These are phyloP conservation scores for Rhodotorula sp. DNA, from an alignment of 1,284 basidiomycete genomes.

Conservation along the genomic window DNA sequence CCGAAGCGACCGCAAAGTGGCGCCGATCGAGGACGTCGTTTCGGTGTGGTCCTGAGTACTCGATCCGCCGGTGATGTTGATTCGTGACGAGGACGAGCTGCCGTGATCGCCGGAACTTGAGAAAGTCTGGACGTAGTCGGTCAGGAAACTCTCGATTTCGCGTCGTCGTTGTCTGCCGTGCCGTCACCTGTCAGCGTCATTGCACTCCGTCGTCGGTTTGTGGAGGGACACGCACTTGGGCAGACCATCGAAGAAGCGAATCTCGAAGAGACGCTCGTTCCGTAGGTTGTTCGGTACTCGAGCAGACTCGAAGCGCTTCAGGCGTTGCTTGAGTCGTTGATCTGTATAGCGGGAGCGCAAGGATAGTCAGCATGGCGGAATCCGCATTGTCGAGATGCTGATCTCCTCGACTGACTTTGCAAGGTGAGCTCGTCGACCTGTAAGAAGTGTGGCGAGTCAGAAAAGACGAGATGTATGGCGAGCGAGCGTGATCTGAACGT, in stretches of 20 bases:
- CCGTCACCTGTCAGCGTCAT: background rate
- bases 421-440: slow-evolving; percentile 33
- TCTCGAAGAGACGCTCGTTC: slow-evolving; percentile 35
- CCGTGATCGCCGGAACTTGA: slow-evolving; percentile 2
- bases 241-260: slow-evolving; percentile 33
- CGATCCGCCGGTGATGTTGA: background rate
- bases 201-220: too few species aligned
- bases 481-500: background rate
- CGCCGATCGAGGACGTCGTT: slow-evolving; percentile 29
- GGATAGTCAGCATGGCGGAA: background rate
- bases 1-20: slow-evolving; percentile 22
- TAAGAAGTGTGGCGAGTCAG: background rate
- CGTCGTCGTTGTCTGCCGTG: slow-evolving; percentile 18
- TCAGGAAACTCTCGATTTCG: slow-evolving; percentile 34
- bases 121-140: slow-evolving; percentile 29
- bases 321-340: slow-evolving; percentile 19
- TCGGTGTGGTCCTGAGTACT: slow-evolving; percentile 10
- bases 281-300: slow-evolving; percentile 23
- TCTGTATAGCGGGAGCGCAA: background rate
- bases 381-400: too few species aligned
- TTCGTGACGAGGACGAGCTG: slow-evolving; percentile 6
- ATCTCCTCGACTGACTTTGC: slow-evolving; percentile 17
- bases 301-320: slow-evolving; percentile 27
- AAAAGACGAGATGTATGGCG: background rate
- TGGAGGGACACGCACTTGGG: slow-evolving; percentile 16